phyloP scores from a whole-genome alignment of 257 asterid species.

The Solanum chiquidenum region DNA sequence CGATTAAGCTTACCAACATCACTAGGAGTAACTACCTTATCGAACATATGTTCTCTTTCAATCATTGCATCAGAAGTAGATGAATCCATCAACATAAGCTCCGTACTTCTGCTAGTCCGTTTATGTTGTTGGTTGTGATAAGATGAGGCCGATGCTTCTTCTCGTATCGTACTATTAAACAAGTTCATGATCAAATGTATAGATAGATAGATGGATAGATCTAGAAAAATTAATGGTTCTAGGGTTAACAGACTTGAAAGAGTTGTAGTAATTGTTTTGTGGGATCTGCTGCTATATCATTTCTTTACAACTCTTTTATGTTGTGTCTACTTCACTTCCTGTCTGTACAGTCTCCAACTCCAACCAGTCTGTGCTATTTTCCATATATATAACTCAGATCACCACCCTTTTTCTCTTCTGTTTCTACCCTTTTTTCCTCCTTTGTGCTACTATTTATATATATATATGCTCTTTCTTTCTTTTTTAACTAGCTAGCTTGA shows the following conservation, averaged over 20 bases:
- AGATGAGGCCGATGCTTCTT: not conserved
- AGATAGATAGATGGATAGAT: conserved; percentile 4
- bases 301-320: not conserved
- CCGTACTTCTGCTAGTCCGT: not conserved
- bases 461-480: not conserved
- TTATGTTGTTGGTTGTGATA: not conserved
- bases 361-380: not conserved
- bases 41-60: conserved; percentile 89
- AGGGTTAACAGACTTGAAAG: not conserved
- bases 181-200: conserved; percentile 32
- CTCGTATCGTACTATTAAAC: conserved; percentile 29
- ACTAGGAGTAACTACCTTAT: conserved; percentile 90
- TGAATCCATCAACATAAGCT: not conserved
- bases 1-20: conserved; percentile 94
- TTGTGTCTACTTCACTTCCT: not conserved
- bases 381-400: not conserved
- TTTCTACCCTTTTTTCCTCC: not conserved
- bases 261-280: not conserved
- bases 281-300: not conserved
- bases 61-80: not conserved
- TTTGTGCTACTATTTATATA: not conserved
- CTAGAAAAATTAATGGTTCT: not conserved
- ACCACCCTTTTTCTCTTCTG: not conserved
- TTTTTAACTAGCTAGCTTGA: not conserved
- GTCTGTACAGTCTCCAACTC: not conserved